Evolutionary conservation across 2,329 filamentous ascomycete genomes (phyloP), one percentile per base, ranked within the genome.

Genomic region (Aphanoascus verrucosus): DNA sequence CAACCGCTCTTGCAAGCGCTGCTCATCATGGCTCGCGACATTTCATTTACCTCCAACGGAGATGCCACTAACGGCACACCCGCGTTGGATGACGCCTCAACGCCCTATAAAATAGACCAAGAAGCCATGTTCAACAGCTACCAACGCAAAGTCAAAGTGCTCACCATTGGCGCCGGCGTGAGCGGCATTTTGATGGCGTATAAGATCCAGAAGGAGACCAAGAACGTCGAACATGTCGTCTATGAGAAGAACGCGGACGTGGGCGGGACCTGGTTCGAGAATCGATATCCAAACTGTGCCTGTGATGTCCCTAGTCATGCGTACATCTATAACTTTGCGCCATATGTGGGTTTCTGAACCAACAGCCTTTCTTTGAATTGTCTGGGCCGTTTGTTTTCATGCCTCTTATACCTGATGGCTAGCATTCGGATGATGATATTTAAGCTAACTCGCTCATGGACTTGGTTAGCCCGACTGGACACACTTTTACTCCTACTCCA

Each of bases 291-390:
- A 2, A 67, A 67, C 2, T 70, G 67, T 56, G 72, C 69, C 0
- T 75, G 73, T 57, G 72, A 76, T 56, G 67, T 76, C 9, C 73
- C 73, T 0, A 67, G 64, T 32, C 73, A 74, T 57, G 70, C 71
- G 0, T 76, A 75, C 59, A 71, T 69, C 0, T 70, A 68, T 57
- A 68, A 67, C 51, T 75, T 72, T 56, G 73, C 69, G 1, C 63
- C 70, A 34, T 72, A 65, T 52, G 63, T 65, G 51, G 55, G 62
- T 58, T 43, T 14, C 15, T n/a, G n/a, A 7, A 28, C 23, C 23
- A 28, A 14, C 28, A n/a, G 5, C n/a, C n/a, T 42, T 9, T 28
- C 20, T 31, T 43, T 12, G 32, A 2, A 17, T 51, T 19, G 7
- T 14, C n/a, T n/a, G n/a, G n/a, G n/a, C n/a, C n/a, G n/a, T n/a